Evolutionary conservation across 768 basidiomycete species (phyloP).

Genomic region (Brasilioporus rufonigricans): DNA sequence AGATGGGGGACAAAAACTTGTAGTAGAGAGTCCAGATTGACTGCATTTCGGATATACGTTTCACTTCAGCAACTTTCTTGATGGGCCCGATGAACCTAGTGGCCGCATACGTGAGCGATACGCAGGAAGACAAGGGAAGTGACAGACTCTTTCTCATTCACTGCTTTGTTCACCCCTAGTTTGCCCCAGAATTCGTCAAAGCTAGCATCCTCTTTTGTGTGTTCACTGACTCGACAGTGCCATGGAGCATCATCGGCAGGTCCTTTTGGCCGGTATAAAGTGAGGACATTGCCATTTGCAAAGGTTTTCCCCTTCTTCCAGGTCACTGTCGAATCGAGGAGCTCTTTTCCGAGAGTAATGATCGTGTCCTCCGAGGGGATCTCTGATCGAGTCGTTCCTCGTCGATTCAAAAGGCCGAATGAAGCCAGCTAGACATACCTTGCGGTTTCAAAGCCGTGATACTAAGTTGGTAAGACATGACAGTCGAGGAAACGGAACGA

Average conservation of each 20-base stretch:
- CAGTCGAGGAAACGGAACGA: not conserved
- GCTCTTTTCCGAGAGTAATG: constrained; percentile 47
- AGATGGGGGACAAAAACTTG: constrained; percentile 66
- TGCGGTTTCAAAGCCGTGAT: constrained; percentile 39
- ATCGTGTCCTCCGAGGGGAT: constrained; percentile 61
- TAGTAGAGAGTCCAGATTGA: constrained; percentile 73
- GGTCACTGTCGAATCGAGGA: constrained; percentile 52
- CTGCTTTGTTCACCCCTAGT: constrained; percentile 61
- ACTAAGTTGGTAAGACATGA: constrained; percentile 38
- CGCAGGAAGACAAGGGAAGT: not conserved
- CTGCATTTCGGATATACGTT: constrained; percentile 60
- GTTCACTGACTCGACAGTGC: constrained; percentile 68
- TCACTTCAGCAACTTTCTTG: constrained; percentile 59
- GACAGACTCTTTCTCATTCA: constrained; percentile 66
- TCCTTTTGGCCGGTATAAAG: constrained; percentile 50
- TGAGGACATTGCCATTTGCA: constrained; percentile 53
- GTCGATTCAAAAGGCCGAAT: not conserved
- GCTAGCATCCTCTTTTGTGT: constrained; percentile 60
- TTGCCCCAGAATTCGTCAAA: constrained; percentile 76
- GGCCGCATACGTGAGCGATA: not conserved
- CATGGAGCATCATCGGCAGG: constrained; percentile 58
- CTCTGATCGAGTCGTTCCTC: constrained; percentile 35
- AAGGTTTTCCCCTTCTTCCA: constrained; percentile 73
- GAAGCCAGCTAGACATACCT: constrained; percentile 28
- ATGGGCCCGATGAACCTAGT: constrained; percentile 64